Evolutionary conservation across 345 rosid genomes (phyloP), one percentile per base, ranked within the genome.

Genomic region (Salix brachista): DNA sequence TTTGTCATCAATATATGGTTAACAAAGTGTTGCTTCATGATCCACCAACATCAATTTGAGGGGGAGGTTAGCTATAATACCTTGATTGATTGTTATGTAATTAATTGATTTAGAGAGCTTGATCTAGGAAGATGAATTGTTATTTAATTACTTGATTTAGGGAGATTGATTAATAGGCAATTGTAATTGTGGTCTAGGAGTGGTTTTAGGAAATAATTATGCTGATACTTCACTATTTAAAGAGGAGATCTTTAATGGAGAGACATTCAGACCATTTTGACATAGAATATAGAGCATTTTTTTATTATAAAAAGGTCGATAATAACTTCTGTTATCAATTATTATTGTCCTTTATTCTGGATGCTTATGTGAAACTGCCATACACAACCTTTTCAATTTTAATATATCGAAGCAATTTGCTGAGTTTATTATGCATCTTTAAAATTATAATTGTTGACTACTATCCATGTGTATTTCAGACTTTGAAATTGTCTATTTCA

Each of bases 401-500:
- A 18, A 41, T 64, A 6, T 32, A 23, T 18, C 8, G 54, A 46
- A 65, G 50, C 19, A 36, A 37, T 19, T 71, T 52, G 17, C 9
- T 30, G 12, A 37, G 65, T 52, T 72, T 39, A 14, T 54, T 19
- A 52, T 65, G 16, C 4, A 37, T 37, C 36, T 42, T 77, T 34
- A 58, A 71, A 42, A 36, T 72, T 26, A 18, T 80, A 54, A 50
- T 61, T 69, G 60, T 61, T 84, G 77, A 84, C 78, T 65, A 44
- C 36, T 71, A 46, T 73, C 69, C 70, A 62, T 28, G 30, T 84
- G 74, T 58, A 67, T 81, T 77, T 71, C 88, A 95, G 99, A 75
- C 82, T 71, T 86, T 95, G 54, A 93, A 95, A 87, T 89, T 93
- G 64, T 93, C 97, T 58, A 66, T 81, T 77, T 71, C 88, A 95